These are phyloP conservation scores for Cyberlindnera euphorbiiphila DNA, from an alignment of 805 yeast species.

Conservation along the genomic window DNA sequence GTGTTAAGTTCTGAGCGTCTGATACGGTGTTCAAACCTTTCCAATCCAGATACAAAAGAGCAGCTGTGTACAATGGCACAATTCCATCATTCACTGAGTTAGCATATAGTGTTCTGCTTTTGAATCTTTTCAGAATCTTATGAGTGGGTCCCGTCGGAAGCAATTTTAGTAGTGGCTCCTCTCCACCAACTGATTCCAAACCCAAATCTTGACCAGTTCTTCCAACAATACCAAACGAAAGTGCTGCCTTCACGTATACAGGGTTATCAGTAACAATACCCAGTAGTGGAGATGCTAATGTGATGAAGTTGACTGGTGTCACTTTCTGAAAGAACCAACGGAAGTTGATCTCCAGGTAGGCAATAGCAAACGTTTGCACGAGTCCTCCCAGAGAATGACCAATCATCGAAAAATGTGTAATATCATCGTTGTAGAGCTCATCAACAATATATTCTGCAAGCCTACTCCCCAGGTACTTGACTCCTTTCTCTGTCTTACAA, in stretches of 20 bases:
- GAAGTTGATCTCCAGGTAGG: conserved; percentile 62
- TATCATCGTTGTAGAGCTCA: conserved; percentile 42
- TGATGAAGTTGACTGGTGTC: conserved; percentile 62
- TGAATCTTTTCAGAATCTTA: conserved; percentile 49
- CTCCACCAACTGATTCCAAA: conserved; percentile 41
- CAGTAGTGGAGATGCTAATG: conserved; percentile 70
- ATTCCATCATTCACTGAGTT: conserved; percentile 78
- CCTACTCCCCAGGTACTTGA: conserved; percentile 66
- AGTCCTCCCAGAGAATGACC: conserved; percentile 82
- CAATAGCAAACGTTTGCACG: conserved; percentile 72
- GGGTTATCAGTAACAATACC: conserved; percentile 82
- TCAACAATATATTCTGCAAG: conserved; percentile 61
- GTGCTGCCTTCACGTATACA: conserved; percentile 61
- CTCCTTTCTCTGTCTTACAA: conserved; percentile 77
- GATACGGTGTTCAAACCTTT: conserved; percentile 20
- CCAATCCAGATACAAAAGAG: conserved; percentile 62
- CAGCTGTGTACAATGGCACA: conserved; percentile 73
- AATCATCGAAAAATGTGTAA: conserved; percentile 60
- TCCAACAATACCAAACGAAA: conserved; percentile 74
- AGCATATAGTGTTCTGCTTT: conserved; percentile 68
- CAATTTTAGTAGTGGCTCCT: conserved; percentile 52
- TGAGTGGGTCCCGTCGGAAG: conserved; percentile 71
- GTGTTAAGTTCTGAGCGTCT: conserved; percentile 11
- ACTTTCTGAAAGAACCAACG: conserved; percentile 64
- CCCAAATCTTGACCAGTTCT: conserved; percentile 79